Conservation (phyloP, 2,329 filamentous ascomycete genomes). For the Colletotrichum horii region DNA sequence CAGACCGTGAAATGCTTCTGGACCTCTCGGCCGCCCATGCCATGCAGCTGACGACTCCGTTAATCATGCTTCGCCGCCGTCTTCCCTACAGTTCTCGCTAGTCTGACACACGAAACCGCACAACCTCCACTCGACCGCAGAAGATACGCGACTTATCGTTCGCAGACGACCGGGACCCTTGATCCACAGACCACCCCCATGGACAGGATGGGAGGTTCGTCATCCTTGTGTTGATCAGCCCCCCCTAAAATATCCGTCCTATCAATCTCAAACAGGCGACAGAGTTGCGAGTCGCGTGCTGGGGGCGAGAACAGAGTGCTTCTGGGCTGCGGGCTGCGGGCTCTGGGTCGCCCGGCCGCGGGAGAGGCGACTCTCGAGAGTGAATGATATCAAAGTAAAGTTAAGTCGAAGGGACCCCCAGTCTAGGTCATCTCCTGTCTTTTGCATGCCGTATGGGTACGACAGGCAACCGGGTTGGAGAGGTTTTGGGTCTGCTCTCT, state of each 20-base stretch:
- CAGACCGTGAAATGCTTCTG: slow-evolving; percentile 3
- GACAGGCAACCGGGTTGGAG: not conserved
- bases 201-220: slow-evolving; percentile 10
- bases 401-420: slow-evolving; percentile 13
- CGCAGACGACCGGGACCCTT: slow-evolving; percentile 20
- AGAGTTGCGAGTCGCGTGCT: slow-evolving; percentile 22
- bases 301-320: slow-evolving; percentile 8
- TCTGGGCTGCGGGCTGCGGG: not conserved
- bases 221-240: slow-evolving; percentile 48
- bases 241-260: slow-evolving; percentile 48
- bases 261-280: slow-evolving; percentile 57
- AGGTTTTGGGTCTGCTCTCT: not conserved
- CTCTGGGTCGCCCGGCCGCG: not conserved
- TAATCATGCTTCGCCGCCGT: slow-evolving; percentile 22
- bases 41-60: slow-evolving; percentile 21
- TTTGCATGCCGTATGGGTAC: slow-evolving; percentile 1
- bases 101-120: slow-evolving; percentile 24
- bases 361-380: slow-evolving; percentile 6
- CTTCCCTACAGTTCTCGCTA: slow-evolving; percentile 23
- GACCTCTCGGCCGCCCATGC: not conserved
- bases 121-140: slow-evolving; percentile 19
- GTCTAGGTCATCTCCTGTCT: slow-evolving; percentile 2
- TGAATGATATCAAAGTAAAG: slow-evolving; percentile 18
- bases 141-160: slow-evolving; percentile 19
- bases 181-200: slow-evolving; percentile 26